A percentile compares a stretch with the other conserved stretches of the same genome.
Conservation (phyloP, 805 yeast genomes). For the Zygotorulaspora sp. region DNA sequence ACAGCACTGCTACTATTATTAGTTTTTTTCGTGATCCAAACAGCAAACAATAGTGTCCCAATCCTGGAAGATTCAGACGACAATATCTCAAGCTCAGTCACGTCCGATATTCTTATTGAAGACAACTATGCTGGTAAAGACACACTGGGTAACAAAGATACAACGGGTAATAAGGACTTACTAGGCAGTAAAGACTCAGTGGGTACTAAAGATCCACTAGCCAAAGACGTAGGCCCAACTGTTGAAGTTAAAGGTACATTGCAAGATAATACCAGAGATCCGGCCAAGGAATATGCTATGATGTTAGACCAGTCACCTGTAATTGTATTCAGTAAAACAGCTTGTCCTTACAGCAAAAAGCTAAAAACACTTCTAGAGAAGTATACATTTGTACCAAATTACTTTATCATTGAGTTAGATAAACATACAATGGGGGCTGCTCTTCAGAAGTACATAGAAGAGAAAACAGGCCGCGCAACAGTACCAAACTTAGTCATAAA, state of each 20-base stretch:
- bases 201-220: conserved; percentile 19
- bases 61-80: conserved; percentile 9
- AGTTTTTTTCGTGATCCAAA: conserved; percentile 28
- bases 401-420: conserved; percentile 76
- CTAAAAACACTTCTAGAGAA: conserved; percentile 61
- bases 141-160: too few relatives aligned
- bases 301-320: conserved; percentile 62
- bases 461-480: conserved; percentile 70
- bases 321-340: conserved; percentile 49
- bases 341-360: conserved; percentile 72
- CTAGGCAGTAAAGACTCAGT: conserved; percentile 12
- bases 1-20: conserved; percentile 26
- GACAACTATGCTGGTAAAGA: too few relatives aligned
- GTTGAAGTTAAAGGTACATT: conserved; percentile 4
- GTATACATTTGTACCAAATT: conserved; percentile 69
- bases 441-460: conserved; percentile 67
- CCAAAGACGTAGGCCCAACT: conserved; percentile 9
- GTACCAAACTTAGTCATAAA: conserved; percentile 87
- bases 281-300: conserved; percentile 49
- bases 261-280: conserved; percentile 30
- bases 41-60: conserved; percentile 19
- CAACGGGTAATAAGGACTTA: conserved; percentile 2
- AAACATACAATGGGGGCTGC: conserved; percentile 68
- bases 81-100: background rate
- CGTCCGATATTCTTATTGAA: too few relatives aligned